Base-by-base conservation (phyloP, 225 moss, liverwort and hornwort genomes). In the Takakia lepidozioides region DNA sequence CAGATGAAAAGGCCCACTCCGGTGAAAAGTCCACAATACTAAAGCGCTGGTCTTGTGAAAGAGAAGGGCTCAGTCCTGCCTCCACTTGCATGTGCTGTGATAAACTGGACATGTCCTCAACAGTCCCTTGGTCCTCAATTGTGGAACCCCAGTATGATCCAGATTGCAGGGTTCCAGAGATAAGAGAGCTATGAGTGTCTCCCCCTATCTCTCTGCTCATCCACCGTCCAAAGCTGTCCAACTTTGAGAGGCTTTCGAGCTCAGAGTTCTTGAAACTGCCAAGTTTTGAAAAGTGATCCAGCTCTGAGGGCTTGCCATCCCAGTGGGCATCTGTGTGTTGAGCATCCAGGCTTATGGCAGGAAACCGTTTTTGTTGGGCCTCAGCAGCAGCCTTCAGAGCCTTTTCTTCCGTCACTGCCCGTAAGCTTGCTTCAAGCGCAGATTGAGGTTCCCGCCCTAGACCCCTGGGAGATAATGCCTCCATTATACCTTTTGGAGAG, bases 181-280 rank as follows among this genome's bases (percentile, higher is more conserved):
- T 42, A 7, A 57, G 42, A 27, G 32, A 59, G 28, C 10, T 72
- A 27, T 58, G 55, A 40, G 56, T 64, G 51, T 76, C 80, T 21
- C 64, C 63, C 16, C 59, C 55, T 17, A 62, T 41, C 32, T 32
- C 32, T 39, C 60, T 57, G 38, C 63, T 69, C 75, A 98, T 81
- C 90, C 90, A 98, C 50, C 82, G 80, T 43, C 82, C 87, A 62
- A 98, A 98, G 37, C 78, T 79, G 27, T 79, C 78, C 29, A 52
- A 28, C 25, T 79, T 79, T 23, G 56, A 38, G 9, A 70, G 41
- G 20, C 27, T 66, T 18, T 66, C 73, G 9, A 52, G 66, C 32
- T 47, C 56, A 15, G 19, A 25, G 41, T 20, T 56, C 48, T 60
- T 68, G 15, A 55, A 69, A 3, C 43, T 53, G 7, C 46, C 1